Evolutionary conservation across 2,329 filamentous ascomycete genomes (phyloP), one percentile per base, ranked within the genome.

Genomic region (Dothiorella sarmentorum): DNA sequence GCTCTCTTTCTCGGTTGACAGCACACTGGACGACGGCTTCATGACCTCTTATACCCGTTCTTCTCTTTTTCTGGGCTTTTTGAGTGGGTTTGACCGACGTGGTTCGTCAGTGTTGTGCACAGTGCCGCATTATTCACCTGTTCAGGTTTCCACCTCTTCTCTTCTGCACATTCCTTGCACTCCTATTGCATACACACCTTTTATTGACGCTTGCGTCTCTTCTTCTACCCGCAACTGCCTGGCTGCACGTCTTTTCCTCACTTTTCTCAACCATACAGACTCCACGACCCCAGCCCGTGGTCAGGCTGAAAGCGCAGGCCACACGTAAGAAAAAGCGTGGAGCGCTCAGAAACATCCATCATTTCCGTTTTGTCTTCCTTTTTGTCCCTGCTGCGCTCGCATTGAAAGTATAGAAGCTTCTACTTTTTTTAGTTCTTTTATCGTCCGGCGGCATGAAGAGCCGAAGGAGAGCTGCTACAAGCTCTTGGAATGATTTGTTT

Each of bases 171-270:
- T 40, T 53, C 49, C 22, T 40, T 53, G 24, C 49, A 42, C 35
- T 53, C 33, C 49, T 53, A 53, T 53, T 53, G 35, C 49, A 17
- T 53, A 53, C 49, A 51, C 20, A 53, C 5, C 15, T 27, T 53
- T 40, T 53, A 40, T 53, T 53, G 49, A 53, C 49, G 49, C 49
- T 24, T 53, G 49, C 49, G 49, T 53, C 49, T 29, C 35, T n/a
- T 53, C n/a, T 40, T 29, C 35, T 9, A 7, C 5, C 11, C 13
- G 15, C 13, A 27, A 40, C 22, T 45, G 49, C 49, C 49, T 40
- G 49, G 49, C 24, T 40, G 49, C 49, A 40, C 26, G 11, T 29
- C 49, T 38, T 29, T 53, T 53, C 35, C 31, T 38, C 24, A 5
- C 26, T 31, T 45, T 20, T 52, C 24, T 7, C 9, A 40, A 13